phyloP scores from a whole-genome alignment of 78 protist species.

The Cavenderia fasciculata region DNA sequence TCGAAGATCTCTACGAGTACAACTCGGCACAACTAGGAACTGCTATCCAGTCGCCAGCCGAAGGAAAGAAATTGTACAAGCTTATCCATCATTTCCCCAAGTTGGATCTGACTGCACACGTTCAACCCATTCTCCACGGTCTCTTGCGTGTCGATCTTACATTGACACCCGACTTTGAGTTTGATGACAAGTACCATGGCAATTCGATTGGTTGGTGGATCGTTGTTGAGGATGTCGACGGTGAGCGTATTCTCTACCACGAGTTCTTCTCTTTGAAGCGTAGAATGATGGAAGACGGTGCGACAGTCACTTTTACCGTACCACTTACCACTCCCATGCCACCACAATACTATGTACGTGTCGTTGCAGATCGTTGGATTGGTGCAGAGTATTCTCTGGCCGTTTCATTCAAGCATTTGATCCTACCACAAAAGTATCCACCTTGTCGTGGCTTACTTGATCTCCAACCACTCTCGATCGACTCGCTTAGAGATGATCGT shows the following conservation, averaged over 20 bases:
- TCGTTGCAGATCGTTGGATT: conserved; percentile 94
- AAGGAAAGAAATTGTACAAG: conserved; percentile 90
- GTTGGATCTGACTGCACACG: conserved; percentile 88
- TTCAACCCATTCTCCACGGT: conserved; percentile 96
- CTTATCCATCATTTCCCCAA: conserved; percentile 93
- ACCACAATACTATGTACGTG: conserved; percentile 97
- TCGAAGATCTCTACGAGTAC: conserved; percentile 93
- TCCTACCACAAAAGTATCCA: conserved; percentile 94
- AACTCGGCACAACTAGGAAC: conserved; percentile 88
- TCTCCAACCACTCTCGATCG: conserved; percentile 90
- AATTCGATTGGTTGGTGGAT: conserved; percentile 91
- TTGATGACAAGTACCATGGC: conserved; percentile 92
- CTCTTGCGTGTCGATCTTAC: conserved; percentile 90
- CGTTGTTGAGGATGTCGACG: conserved; percentile 96
- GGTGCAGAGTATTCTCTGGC: conserved; percentile 92
- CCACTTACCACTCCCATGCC: conserved; percentile 97
- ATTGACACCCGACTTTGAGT: conserved; percentile 95
- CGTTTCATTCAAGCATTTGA: conserved; percentile 94
- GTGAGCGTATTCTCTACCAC: conserved; percentile 95
- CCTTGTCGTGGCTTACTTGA: conserved; percentile 94
- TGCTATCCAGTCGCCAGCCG: conserved; percentile 83
- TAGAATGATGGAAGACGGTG: conserved; percentile 85
- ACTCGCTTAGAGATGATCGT: conserved; percentile 69
- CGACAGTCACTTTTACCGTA: conserved; percentile 90
- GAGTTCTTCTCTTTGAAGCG: conserved; percentile 91